Percentiles rank a stretch among this genome's conserved stretches.
These are phyloP conservation scores for Termitomyces sp. DNA, from an alignment of 1,284 basidiomycete species.

Conservation along the genomic window DNA sequence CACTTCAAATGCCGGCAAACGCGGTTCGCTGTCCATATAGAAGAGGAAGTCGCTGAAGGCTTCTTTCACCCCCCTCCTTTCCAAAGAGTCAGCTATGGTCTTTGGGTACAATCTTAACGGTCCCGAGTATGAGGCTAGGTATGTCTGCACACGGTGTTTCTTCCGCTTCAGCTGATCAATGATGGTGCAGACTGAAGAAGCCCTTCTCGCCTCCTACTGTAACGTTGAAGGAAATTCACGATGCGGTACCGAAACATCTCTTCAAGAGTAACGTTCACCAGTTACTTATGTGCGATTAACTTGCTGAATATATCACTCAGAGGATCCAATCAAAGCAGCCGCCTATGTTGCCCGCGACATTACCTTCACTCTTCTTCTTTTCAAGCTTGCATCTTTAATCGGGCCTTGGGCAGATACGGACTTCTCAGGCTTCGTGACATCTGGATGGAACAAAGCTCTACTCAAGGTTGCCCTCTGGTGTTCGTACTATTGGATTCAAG, in stretches of 20 bases:
- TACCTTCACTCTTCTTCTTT: constrained; percentile 26
- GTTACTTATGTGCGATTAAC: neutral
- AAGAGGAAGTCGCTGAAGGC: neutral
- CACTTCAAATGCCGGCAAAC: constrained; percentile 4
- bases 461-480: constrained; percentile 28
- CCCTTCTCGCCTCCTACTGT: constrained; percentile 36
- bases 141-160: neutral
- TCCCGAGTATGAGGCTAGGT: constrained; percentile 31
- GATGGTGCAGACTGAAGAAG: constrained; percentile 21
- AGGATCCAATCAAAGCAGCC: constrained; percentile 27
- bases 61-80: neutral
- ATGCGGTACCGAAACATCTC: constrained; percentile 42
- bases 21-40: constrained; percentile 6
- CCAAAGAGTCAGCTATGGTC: constrained; percentile 11
- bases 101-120: constrained; percentile 22
- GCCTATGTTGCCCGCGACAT: constrained; percentile 39
- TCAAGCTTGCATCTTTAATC: constrained; percentile 30
- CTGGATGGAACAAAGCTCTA: constrained; percentile 19
- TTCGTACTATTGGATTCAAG: constrained; percentile 32
- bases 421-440: constrained; percentile 25
- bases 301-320: constrained; percentile 23
- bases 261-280: constrained; percentile 39
- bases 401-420: constrained; percentile 24
- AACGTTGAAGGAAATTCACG: constrained; percentile 40
- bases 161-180: constrained; percentile 1